Evolutionary conservation across 305 asterid species (phyloP).

Genomic region (Salvia sclarea): DNA sequence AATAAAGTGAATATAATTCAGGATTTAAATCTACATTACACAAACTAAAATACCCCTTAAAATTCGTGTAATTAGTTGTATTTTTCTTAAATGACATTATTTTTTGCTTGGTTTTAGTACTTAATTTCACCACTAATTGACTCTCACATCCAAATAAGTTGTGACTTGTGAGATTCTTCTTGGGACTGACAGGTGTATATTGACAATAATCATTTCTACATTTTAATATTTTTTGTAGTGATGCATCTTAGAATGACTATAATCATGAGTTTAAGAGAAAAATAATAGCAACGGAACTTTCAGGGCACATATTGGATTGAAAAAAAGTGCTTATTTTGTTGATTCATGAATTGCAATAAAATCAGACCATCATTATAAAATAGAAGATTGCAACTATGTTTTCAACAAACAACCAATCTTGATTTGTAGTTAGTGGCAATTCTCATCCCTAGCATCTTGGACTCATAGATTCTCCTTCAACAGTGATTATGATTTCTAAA

Average conservation of each 20-base stretch:
- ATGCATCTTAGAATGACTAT: constrained; percentile 10
- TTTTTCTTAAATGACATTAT: too few species aligned
- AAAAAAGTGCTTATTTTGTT: constrained; percentile 10
- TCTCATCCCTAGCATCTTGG: neutral
- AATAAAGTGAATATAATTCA: too few species aligned
- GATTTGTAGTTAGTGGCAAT: neutral
- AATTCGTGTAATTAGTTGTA: too few species aligned
- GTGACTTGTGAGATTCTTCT: too few species aligned
- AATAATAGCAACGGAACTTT: constrained; percentile 6
- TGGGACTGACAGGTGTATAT: neutral
- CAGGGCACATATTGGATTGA: too few species aligned
- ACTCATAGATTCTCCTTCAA: neutral
- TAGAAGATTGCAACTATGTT: neutral
- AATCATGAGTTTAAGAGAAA: constrained; percentile 19
- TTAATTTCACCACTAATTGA: too few species aligned
- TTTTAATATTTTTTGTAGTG: constrained; percentile 5
- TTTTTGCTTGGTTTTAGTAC: too few species aligned
- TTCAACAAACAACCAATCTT: neutral
- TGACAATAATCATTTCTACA: neutral
- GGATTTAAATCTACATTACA: too few species aligned
- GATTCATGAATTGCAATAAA: constrained; percentile 11
- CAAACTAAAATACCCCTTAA: too few species aligned
- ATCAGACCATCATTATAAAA: constrained; percentile 12
- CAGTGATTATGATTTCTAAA: neutral
- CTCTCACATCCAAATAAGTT: too few species aligned